Evolutionary conservation across 1,139 yeast species (phyloP), one percentile per base, ranked within the genome.

Genomic region (Hansenula lynferdii): DNA sequence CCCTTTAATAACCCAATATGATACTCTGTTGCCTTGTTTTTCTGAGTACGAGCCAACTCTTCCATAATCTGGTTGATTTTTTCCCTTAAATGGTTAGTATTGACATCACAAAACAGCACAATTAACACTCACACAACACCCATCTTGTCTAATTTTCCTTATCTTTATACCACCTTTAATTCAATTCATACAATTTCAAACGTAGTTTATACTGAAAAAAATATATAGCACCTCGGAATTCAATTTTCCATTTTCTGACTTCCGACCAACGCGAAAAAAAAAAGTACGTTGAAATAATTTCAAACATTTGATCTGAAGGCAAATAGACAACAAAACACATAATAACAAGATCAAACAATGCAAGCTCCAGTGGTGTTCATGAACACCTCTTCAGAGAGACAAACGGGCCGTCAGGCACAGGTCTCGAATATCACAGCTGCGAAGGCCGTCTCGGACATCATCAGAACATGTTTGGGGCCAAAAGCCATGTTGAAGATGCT

Each of bases 401-500:
- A 94, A 58, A 81, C 90, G 30, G 98, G 98, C 36, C 89, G 97
- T 53, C 92, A 90, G 63, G 98, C 99, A 3, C 99, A 94, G 67
- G 75, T 86, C 44, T 86, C 96, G 46, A 94, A 94, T 58, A 92
- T 94, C 65, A 87, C 97, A 8, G 98, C 99, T 2, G 99, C 99
- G 22, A 94, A 94, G 62, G 97, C 98, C 38, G 97, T 90, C 35
- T 95, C 97, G 1, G 97, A 92, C 62, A 90, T 94, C 57, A 89
- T 94, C 54, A 77, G 98, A 62, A 92, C 98, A 23, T 94, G 98
- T 72, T 73, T 92, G 44, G 99, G 99, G n/a, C 99, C 99, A 38
- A 90, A 90, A 64, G 98, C 98, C 34, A 92, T 92, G 98, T 76
- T 92, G 48, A 94, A 94, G 68, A 92, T 94, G 98, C 71, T 94